Evolutionary conservation across 805 yeast genomes (phyloP), one percentile per base, ranked within the genome.

Genomic region (Yarrowia sp.): DNA sequence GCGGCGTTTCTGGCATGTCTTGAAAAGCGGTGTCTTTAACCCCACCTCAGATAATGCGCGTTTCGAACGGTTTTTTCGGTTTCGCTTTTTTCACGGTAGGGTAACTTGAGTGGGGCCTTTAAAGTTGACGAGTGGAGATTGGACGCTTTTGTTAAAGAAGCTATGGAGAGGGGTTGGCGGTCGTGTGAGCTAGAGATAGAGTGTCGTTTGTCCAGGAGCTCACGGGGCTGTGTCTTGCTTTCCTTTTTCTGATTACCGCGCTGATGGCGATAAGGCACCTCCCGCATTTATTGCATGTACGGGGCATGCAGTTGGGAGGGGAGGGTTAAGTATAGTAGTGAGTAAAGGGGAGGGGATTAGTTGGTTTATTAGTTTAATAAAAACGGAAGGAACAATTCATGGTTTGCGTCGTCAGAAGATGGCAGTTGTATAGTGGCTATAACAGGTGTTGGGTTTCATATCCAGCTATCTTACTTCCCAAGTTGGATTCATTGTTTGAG

Each of bases 81-180:
- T 41, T 14, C 43, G 43, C 8, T 1, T 41, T 46, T 32, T 35
- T 16, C 26, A 48, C 32, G 58, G 58, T 38, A 53, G 58, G 58
- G 58, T 53, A 53, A 53, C 43, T 53, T 53, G 58, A 53, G 58
- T 53, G 58, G 58, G 43, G 58, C 58, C 12, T 53, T 50, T 53
- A 35, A 50, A 9, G 58, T 53, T 53, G 43, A 38, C 16, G 43
- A 38, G 43, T 16, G 58, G 35, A 53, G 43, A 38, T 16, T 36
- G 43, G 43, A 16, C 42, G 19, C 32, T 11, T 50, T 35, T 2
- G 42, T 36, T 19, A 8, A 38, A 38, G 42, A 38, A n/a, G 9
- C 22, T 36, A 36, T 8, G 7, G 55, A 16, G 41, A 50, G 41
- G 56, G 26, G 40, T 8, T 26, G 10, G 10, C 32, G 32, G 50